Conservation (phyloP, 305 asterid species). For the Solanum hybrid region DNA sequence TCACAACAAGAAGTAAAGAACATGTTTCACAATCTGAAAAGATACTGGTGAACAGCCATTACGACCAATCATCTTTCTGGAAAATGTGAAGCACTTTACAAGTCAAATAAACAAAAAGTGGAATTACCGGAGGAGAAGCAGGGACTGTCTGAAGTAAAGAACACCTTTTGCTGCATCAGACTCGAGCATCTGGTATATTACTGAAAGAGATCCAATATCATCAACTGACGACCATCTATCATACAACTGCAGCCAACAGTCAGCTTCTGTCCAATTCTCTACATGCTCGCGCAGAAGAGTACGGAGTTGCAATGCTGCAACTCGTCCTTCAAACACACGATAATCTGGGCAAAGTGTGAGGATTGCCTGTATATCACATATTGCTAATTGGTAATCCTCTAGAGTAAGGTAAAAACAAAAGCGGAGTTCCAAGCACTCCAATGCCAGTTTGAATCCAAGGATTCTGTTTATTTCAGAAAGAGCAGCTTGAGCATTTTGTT, state of each 20-base stretch:
- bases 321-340: constrained; percentile 85
- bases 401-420: constrained; percentile 78
- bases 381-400: constrained; percentile 74
- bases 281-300: constrained; percentile 83
- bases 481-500: constrained; percentile 58
- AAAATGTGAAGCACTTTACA: background rate
- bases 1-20: background rate
- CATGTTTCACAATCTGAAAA: background rate
- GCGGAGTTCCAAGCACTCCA: constrained; percentile 92
- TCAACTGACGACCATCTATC: constrained; percentile 96
- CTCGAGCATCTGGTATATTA: constrained; percentile 93
- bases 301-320: constrained; percentile 67
- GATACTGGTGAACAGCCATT: background rate
- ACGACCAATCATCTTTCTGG: background rate
- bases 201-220: constrained; percentile 92
- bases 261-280: constrained; percentile 89
- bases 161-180: constrained; percentile 91
- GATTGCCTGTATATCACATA: constrained; percentile 86
- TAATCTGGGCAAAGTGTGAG: constrained; percentile 74
- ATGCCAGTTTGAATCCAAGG: constrained; percentile 81
- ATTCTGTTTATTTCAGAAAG: constrained; percentile 72
- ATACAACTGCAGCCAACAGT: constrained; percentile 93
- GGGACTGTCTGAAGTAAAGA: constrained; percentile 84
- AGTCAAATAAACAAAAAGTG: background rate
- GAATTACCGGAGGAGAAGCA: constrained; percentile 81